Evolutionary conservation across 192 early-diverging fungal species (phyloP).

Genomic region (Funneliformis geosporum): DNA sequence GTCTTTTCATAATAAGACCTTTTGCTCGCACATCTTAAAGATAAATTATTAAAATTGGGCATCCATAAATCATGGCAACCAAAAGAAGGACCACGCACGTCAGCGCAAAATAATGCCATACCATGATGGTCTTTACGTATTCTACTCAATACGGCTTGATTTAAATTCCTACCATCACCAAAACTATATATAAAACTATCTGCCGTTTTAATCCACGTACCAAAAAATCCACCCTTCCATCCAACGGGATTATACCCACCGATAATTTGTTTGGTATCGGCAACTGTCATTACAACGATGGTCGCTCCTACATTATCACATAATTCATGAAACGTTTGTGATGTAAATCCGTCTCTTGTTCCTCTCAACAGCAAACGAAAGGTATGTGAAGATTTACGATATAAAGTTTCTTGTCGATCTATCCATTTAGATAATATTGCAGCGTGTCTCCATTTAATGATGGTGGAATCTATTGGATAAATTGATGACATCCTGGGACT

Average conservation of each 20-base stretch:
- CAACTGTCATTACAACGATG: neutral
- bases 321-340: slow-evolving; percentile 1
- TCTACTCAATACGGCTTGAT: neutral
- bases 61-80: slow-evolving; percentile 18
- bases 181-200: neutral
- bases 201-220: neutral
- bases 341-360: neutral
- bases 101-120: slow-evolving; percentile 3
- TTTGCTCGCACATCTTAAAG: neutral
- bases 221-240: neutral
- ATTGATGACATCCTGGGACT: no score
- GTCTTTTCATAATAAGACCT: neutral
- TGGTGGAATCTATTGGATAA: no score
- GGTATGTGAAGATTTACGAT: neutral
- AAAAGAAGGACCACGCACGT: slow-evolving; percentile 5
- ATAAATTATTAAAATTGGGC: slow-evolving; percentile 12
- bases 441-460: neutral
- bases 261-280: neutral
- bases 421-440: neutral
- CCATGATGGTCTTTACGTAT: neutral
- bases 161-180: neutral
- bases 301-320: neutral
- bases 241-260: neutral
- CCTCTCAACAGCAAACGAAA: neutral
- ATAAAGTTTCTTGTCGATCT: neutral